These are phyloP conservation scores for Flaveria sonorensis DNA, from an alignment of 129 eudicot genomes.

Conservation along the genomic window DNA sequence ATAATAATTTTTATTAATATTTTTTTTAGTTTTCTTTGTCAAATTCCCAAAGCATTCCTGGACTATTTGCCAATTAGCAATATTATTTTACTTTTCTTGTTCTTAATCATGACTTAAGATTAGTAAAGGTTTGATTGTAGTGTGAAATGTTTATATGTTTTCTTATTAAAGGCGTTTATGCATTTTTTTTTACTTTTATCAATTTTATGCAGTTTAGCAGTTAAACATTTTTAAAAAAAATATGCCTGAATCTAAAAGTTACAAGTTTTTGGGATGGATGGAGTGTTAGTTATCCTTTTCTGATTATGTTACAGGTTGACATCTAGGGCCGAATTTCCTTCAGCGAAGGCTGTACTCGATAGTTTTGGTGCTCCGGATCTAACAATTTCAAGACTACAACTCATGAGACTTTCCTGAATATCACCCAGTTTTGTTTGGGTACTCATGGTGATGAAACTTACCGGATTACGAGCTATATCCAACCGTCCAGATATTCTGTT, in stretches of 20 bases:
- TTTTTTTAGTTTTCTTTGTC: background rate
- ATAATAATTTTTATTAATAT: background rate
- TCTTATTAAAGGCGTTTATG: background rate
- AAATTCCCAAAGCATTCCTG: background rate
- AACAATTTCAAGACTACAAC: slow-evolving; percentile 61
- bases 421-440: slow-evolving; percentile 7
- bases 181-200: background rate
- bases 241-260: too few relatives aligned
- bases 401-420: slow-evolving; percentile 41
- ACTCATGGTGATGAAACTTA: background rate
- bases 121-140: background rate
- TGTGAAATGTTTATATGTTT: background rate
- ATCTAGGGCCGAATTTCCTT: slow-evolving; percentile 77
- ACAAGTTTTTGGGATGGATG: too few relatives aligned
- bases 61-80: background rate
- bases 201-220: background rate
- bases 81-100: background rate
- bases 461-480: background rate
- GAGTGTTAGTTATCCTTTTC: background rate
- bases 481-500: slow-evolving; percentile 7
- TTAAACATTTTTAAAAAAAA: too few relatives aligned
- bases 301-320: slow-evolving; percentile 52
- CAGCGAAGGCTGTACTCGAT: slow-evolving; percentile 69
- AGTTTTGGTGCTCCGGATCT: slow-evolving; percentile 86
- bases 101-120: background rate